Base-by-base conservation (phyloP, 768 basidiomycete species). In the Suillus discolor region DNA sequence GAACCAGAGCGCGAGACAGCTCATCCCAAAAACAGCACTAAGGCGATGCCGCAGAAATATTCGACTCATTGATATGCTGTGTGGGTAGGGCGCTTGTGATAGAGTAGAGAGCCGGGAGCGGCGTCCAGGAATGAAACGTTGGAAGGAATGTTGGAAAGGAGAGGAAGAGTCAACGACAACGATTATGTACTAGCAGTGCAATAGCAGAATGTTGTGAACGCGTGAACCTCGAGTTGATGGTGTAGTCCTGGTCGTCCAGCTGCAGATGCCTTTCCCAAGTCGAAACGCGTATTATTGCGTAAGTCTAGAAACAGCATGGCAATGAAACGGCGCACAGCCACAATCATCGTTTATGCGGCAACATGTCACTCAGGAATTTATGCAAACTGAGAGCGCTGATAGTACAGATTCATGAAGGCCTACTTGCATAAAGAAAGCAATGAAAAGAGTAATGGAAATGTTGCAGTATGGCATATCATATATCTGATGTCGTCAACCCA, bases 381-480 rank as follows among this genome's bases (percentile, higher is more conserved):
- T 57, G 57, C 36, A 63, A 62, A 28, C n/a, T 41, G 18, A 63
- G 39, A 61, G 54, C 25, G 61, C 61, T 45, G 34, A 61, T 62
- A 41, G 31, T 64, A 61, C 62, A 63, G 42, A 64, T 64, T 47
- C 62, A 64, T 59, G 51, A 47, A 63, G 55, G 61, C 67, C 62
- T 65, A 44, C 45, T 49, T 68, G 67, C 64, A 66, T 63, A 68
- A 66, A 65, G 23, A 66, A 66, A 54, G 57, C 61, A 53, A 71
- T 45, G 41, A 28, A 71, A 65, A 59, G 44, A 54, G 66, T 66
- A 65, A 63, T 64, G 66, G 20, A 60, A 60, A 60, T 65, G 55
- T 69, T 65, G 69, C 72, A 65, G 63, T 67, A 69, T 38, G 51
- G 62, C 67, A 69, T 74, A 71, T 69, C 74, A 67, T 75, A 71